Evolutionary conservation across 441 rosid genomes (phyloP), one percentile per base, ranked within the genome.

Genomic region (Macaranga tanarius): DNA sequence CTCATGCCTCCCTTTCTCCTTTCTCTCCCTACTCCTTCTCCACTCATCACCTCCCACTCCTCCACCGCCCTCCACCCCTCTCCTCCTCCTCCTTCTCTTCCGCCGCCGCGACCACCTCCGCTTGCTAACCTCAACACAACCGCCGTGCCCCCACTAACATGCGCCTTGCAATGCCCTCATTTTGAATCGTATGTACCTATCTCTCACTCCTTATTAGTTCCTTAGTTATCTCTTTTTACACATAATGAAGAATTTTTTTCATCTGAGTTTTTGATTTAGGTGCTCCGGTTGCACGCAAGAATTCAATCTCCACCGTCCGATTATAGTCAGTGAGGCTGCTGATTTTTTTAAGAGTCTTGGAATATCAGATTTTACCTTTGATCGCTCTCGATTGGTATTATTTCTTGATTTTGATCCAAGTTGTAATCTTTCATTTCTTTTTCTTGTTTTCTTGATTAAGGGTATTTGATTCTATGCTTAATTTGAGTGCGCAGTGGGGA

Each of bases 221-320:
- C 69, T 25, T 16, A 23, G 26, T 65, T 50, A 23, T 3, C 22
- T 65, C 61, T 40, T 42, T 20, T 40, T 40, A 22, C 2, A 16
- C 47, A 17, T 34, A n/a, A n/a, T n/a, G n/a, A n/a, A n/a, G 19
- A 17, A 45, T 2, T 6, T 13, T 5, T 2, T 55, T 68, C 60
- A 3, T 15, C 26, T 20, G 63, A 22, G 22, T 25, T 13, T 34
- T 25, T 63, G 28, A 16, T 62, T 67, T 84, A 94, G 98, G 74
- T 94, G 98, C 81, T 92, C 99, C 16, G 99, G 99, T 5, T 94
- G 99, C 73, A 85, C 92, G 31, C 99, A 92, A 62, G 97, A 92
- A 85, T 79, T 87, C 72, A 83, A 88, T 86, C 95, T 92, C 79
- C 87, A 92, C 59, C 97, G 88, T 73, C 99, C 97, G n/a, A 0